Evolutionary conservation across 1,284 basidiomycete species (phyloP).

Genomic region (Ceratobasidium sp.): DNA sequence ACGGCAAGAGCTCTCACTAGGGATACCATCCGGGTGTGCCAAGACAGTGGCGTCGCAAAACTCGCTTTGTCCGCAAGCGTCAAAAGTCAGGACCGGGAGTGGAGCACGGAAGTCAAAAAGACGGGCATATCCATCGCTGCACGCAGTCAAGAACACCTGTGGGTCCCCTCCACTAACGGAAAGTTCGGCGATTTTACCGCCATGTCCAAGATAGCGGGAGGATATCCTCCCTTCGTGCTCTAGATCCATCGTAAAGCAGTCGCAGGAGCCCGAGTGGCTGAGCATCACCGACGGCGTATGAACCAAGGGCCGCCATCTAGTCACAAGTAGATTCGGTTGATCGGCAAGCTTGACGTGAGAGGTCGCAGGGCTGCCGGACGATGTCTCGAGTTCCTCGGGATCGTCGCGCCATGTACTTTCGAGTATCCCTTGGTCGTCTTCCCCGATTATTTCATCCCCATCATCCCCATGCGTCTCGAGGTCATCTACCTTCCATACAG

Average conservation of each 20-base stretch:
- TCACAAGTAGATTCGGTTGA: background rate
- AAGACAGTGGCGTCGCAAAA: conserved; percentile 3
- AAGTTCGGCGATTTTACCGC: conserved; percentile 19
- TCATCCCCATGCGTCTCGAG: conserved; percentile 32
- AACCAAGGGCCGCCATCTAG: background rate
- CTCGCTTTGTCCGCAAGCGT: conserved; percentile 7
- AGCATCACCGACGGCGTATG: conserved; percentile 20
- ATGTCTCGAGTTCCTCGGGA: conserved; percentile 30
- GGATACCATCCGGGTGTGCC: conserved; percentile 22
- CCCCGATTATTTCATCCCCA: background rate
- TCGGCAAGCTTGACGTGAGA: conserved; percentile 25
- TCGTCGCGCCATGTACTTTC: conserved; percentile 31
- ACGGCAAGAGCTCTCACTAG: conserved; percentile 5
- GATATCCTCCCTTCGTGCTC: conserved; percentile 11
- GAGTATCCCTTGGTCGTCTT: background rate
- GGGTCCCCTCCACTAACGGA: conserved; percentile 13
- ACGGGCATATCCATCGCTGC: conserved; percentile 35
- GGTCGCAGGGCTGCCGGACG: conserved; percentile 24
- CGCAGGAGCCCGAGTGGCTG: background rate
- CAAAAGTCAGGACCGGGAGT: conserved; percentile 34
- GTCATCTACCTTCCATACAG: conserved; percentile 21
- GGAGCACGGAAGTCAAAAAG: conserved; percentile 31
- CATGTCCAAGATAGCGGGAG: conserved; percentile 34
- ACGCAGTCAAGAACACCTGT: conserved; percentile 25
- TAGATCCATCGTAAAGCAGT: conserved; percentile 29